These are phyloP conservation scores for Tubosaeta sp. DNA, from an alignment of 768 basidiomycete genomes.

Conservation along the genomic window DNA sequence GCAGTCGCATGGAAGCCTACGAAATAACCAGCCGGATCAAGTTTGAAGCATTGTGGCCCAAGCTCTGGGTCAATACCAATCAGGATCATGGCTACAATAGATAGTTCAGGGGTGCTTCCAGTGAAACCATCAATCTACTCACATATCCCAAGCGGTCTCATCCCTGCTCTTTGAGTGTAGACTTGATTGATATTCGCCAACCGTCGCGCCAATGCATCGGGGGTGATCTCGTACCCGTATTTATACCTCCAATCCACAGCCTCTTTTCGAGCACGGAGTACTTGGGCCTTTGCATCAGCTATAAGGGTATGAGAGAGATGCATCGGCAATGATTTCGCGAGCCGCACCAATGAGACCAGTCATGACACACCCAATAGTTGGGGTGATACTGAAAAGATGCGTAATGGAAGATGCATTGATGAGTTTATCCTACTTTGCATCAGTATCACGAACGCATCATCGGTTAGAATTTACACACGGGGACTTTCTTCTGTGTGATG, in stretches of 20 bases:
- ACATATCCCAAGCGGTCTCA: conserved; percentile 97
- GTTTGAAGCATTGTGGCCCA: conserved; percentile 97
- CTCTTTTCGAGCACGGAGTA: conserved; percentile 78
- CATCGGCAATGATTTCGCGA: neutral
- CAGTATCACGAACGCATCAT: neutral
- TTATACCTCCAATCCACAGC: conserved; percentile 94
- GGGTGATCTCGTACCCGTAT: conserved; percentile 97
- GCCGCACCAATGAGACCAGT: conserved; percentile 88
- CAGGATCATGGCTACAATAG: conserved; percentile 79
- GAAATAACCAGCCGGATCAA: conserved; percentile 98
- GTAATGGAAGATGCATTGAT: conserved; percentile 92
- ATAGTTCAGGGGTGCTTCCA: neutral
- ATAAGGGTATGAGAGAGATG: conserved; percentile 1
- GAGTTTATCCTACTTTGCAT: conserved; percentile 77
- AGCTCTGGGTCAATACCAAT: conserved; percentile 88
- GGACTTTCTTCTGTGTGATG: conserved; percentile 98
- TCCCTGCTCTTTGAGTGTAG: conserved; percentile 94
- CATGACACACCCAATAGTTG: conserved; percentile 96
- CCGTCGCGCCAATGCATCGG: conserved; percentile 90
- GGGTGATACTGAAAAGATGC: conserved; percentile 94
- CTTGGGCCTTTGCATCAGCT: conserved; percentile 94
- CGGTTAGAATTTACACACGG: conserved; percentile 51
- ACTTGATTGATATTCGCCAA: conserved; percentile 99
- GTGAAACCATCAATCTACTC: conserved; percentile 25
- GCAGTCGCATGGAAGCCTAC: conserved; percentile 98